phyloP scores from a whole-genome alignment of 352 stramenopile species.

The Halophytophthora batemanensis region DNA sequence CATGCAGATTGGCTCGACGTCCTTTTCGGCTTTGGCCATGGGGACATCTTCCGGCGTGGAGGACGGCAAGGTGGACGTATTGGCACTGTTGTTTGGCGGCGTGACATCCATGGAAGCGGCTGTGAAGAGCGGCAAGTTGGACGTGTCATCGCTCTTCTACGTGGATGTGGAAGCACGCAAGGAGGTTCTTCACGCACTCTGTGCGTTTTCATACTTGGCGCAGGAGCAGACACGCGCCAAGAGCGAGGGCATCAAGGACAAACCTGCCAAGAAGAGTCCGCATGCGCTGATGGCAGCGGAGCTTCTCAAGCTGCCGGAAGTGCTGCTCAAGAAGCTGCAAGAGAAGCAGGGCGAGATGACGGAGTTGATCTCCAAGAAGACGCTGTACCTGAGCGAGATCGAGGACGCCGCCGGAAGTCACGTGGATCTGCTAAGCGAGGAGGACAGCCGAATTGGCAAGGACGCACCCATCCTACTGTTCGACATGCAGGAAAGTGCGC shows the following conservation, averaged over 20 bases:
- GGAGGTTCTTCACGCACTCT: constrained; percentile 74
- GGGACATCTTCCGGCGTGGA: constrained; percentile 6
- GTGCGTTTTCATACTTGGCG: constrained; percentile 78
- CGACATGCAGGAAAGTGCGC: constrained; percentile 70
- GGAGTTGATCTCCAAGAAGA: constrained; percentile 59
- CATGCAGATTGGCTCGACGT: constrained; percentile 44
- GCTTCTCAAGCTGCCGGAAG: constrained; percentile 55
- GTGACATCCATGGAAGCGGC: constrained; percentile 70
- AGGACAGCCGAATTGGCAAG: constrained; percentile 61
- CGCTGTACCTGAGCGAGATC: constrained; percentile 71
- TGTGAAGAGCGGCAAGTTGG: constrained; percentile 72
- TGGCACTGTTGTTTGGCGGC: constrained; percentile 74
- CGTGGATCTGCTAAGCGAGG: constrained; percentile 50
- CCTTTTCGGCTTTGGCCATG: constrained; percentile 22
- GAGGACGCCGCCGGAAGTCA: constrained; percentile 49
- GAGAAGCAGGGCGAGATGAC: constrained; percentile 53
- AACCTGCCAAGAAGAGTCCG: constrained; percentile 8
- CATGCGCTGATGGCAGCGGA: constrained; percentile 62
- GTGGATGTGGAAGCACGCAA: constrained; percentile 59
- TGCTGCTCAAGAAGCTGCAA: constrained; percentile 61
- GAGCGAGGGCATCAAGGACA: constrained; percentile 1
- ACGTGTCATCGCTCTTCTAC: constrained; percentile 77
- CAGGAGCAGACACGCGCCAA: constrained; percentile 44
- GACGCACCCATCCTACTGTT: constrained; percentile 81
- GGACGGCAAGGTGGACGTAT: constrained; percentile 58